Percentiles rank a stretch among this genome's conserved stretches.
These are phyloP conservation scores for Tolypocladium ophioglossoides DNA, from an alignment of 2,329 filamentous ascomycete species.

Conservation along the genomic window DNA sequence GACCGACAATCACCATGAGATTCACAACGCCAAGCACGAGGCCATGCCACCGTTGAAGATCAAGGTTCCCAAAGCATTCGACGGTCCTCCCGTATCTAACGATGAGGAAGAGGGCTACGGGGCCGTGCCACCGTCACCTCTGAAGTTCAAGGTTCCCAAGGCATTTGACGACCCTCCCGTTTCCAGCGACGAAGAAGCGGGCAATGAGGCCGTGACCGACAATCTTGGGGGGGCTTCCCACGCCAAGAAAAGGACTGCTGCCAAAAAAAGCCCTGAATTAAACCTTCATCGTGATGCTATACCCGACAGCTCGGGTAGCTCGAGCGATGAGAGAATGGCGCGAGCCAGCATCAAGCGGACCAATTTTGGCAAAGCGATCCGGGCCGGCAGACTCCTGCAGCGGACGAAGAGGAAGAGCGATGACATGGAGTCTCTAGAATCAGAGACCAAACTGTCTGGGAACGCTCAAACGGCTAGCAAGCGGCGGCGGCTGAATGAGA, in stretches of 20 bases:
- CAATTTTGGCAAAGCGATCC: slow-evolving; percentile 13
- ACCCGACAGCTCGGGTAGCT: slow-evolving; percentile 10
- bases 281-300: slow-evolving; percentile 7
- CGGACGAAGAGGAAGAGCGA: slow-evolving; percentile 2
- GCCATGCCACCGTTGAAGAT: background rate
- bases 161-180: slow-evolving; percentile 14
- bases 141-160: slow-evolving; percentile 3
- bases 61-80: background rate
- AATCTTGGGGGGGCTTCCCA: background rate
- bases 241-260: background rate
- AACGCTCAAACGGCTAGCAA: background rate
- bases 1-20: background rate
- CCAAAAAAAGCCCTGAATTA: background rate
- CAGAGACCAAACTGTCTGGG: background rate
- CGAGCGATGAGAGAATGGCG: slow-evolving; percentile 14
- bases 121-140: no score
- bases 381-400: slow-evolving; percentile 1
- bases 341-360: slow-evolving; percentile 22
- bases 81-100: no score
- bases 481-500: slow-evolving; percentile 2
- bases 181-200: slow-evolving; percentile 17
- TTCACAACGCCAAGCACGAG: background rate
- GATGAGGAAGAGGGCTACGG: background rate
- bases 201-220: background rate
- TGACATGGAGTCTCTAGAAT: background rate